Evolutionary conservation across 2,329 filamentous ascomycete genomes (phyloP).

Genomic region (Fusarium cicatricum): DNA sequence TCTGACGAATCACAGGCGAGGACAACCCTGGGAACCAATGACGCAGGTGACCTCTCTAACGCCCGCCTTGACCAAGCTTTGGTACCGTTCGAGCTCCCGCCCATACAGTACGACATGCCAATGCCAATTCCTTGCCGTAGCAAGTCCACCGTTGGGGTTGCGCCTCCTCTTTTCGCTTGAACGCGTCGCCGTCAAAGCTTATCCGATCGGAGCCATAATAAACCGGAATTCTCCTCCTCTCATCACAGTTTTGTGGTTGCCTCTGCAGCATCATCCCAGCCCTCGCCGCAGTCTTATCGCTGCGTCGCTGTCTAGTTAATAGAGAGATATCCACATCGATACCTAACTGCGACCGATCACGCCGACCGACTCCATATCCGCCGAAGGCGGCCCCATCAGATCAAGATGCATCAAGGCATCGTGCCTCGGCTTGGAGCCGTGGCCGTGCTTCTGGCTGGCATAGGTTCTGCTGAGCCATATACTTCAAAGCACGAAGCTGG

Average conservation of each 20-base stretch:
- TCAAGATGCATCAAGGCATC: slow-evolving; percentile 46
- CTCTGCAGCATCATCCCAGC: slow-evolving; percentile 10
- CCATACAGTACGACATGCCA: slow-evolving; percentile 25
- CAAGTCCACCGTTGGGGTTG: slow-evolving; percentile 13
- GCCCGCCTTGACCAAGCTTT: slow-evolving; percentile 18
- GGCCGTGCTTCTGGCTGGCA: slow-evolving; percentile 41
- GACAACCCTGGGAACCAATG: slow-evolving; percentile 23
- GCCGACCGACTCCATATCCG: slow-evolving; percentile 27
- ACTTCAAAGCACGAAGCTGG: slow-evolving; percentile 82
- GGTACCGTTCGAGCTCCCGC: slow-evolving; percentile 29
- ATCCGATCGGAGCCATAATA: neutral
- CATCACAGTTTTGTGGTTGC: slow-evolving; percentile 28
- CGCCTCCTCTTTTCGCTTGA: slow-evolving; percentile 13
- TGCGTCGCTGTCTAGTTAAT: slow-evolving; percentile 17
- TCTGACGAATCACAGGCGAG: slow-evolving; percentile 24
- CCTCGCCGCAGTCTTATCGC: slow-evolving; percentile 19
- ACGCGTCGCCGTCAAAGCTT: slow-evolving; percentile 25
- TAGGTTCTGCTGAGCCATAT: slow-evolving; percentile 41
- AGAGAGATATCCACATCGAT: slow-evolving; percentile 15
- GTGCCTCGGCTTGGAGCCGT: slow-evolving; percentile 45
- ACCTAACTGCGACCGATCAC: slow-evolving; percentile 17
- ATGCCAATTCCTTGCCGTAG: slow-evolving; percentile 11
- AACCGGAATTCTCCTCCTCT: neutral
- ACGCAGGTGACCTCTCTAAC: slow-evolving; percentile 38
- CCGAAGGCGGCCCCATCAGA: slow-evolving; percentile 31